Base-by-base conservation (phyloP, 2,329 filamentous ascomycete species). In the Diaporthe capsici region DNA sequence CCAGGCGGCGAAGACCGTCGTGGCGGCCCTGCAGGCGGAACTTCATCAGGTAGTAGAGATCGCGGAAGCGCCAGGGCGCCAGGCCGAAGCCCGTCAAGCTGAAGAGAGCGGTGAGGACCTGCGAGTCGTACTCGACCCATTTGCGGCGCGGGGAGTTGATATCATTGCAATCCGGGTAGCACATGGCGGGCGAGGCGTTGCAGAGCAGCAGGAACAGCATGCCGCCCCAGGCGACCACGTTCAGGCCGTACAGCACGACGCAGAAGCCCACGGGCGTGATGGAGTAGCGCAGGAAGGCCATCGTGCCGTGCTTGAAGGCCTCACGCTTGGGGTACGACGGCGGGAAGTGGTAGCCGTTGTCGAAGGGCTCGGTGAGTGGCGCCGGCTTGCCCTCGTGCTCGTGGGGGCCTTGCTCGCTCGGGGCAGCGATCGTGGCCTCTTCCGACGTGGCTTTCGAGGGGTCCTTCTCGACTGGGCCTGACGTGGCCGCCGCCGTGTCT, bases 151-250 rank as follows among this genome's bases (percentile, higher is more conserved):
- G 92, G 0, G 94, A 95, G 80, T 95, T 87, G 81, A 95, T 92
- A 78, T 94, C 88, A 81, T 94, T 89, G 85, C 94, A 96, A 49
- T 86, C 86, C 0, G 89, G 92, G 79, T 88, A 82, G 86, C 94
- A 95, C 94, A 95, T 95, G 76, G 91, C 91, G 9, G 93, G 92
- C 3, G 91, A 87, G 74, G 89, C 94, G 80, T 95, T 94, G 86
- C 92, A 94, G 37, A 98, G 90, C 2, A 98, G 87, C 25, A 98
- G 86, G 84, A 98, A 97, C 47, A 98, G 88, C 95, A 98, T 98
- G 75, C 94, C 95, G 71, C 95, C 95, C 95, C 95, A 98, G 0
- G 94, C 95, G 13, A 98, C 91, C 28, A 98, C 90, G 78, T 96
- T 96, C 75, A 97, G 88, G 17, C 93, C 92, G 83, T 97, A 98